Evolutionary conservation across 2,329 filamentous ascomycete species (phyloP).

Genomic region (Pseudonectria buxi): DNA sequence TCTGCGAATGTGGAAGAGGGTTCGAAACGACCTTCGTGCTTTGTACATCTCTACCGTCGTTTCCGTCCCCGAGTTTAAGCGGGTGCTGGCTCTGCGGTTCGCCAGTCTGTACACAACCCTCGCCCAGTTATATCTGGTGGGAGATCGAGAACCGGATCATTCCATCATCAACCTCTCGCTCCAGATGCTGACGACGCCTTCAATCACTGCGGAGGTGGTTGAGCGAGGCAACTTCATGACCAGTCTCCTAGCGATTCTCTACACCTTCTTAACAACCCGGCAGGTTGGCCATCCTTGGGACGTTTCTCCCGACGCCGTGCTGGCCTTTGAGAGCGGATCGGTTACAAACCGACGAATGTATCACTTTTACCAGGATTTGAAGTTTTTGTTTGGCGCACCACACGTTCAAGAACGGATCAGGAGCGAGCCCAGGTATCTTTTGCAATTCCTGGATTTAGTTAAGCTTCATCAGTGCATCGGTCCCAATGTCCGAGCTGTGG

Average conservation of each 20-base stretch:
- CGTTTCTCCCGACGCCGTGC: conserved; percentile 74
- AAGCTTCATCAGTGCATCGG: conserved; percentile 97
- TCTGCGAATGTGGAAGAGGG: conserved; percentile 91
- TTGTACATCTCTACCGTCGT: conserved; percentile 96
- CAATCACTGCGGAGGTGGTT: conserved; percentile 92
- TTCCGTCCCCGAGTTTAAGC: conserved; percentile 91
- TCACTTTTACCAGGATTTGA: conserved; percentile 93
- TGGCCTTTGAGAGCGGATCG: conserved; percentile 90
- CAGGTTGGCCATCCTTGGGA: conserved; percentile 93
- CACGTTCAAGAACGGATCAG: conserved; percentile 83
- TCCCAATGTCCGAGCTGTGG: conserved; percentile 81
- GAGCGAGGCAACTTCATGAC: conserved; percentile 93
- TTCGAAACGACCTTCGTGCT: conserved; percentile 81
- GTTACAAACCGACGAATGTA: conserved; percentile 95
- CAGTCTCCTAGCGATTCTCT: conserved; percentile 90
- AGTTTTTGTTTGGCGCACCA: conserved; percentile 80
- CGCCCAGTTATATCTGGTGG: conserved; percentile 90
- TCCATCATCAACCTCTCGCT: conserved; percentile 97
- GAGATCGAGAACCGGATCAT: conserved; percentile 92
- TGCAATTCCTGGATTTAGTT: conserved; percentile 92
- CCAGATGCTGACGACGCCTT: conserved; percentile 93
- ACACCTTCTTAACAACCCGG: conserved; percentile 91
- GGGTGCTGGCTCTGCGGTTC: conserved; percentile 85
- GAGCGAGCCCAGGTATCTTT: conserved; percentile 75
- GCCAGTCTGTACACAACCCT: conserved; percentile 90